Evolutionary conservation across 2,329 filamentous ascomycete genomes (phyloP).

Genomic region (Botrytis aclada): DNA sequence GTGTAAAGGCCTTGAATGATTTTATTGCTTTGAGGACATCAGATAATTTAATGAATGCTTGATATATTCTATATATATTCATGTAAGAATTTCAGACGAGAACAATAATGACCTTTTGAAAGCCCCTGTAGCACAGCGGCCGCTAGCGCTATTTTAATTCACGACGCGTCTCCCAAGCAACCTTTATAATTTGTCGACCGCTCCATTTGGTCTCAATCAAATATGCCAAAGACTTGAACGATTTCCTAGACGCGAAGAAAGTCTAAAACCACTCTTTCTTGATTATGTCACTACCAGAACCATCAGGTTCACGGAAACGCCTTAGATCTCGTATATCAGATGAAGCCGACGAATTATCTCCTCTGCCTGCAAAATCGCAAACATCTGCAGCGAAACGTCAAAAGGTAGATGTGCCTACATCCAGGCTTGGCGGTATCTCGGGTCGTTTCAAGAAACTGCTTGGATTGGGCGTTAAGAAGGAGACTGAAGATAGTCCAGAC

Average conservation of each 20-base stretch:
- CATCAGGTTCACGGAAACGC: slow-evolving; percentile 18
- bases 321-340: slow-evolving; percentile 17
- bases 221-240: slow-evolving; percentile 4
- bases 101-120: not conserved
- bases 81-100: not conserved
- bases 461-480: slow-evolving; percentile 2
- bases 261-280: not conserved
- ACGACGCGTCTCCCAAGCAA: slow-evolving; percentile 17
- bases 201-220: not conserved
- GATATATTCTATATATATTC: not conserved
- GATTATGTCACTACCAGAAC: slow-evolving; percentile 10
- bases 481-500: slow-evolving; percentile 7
- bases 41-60: not conserved
- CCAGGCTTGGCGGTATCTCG: slow-evolving; percentile 1
- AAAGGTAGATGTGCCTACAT: slow-evolving; percentile 13
- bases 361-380: slow-evolving; percentile 15
- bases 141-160: slow-evolving; percentile 9
- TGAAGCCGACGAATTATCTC: slow-evolving; percentile 15
- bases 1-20: not conserved
- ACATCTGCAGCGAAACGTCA: slow-evolving; percentile 16
- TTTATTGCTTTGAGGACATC: not conserved
- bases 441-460: slow-evolving; percentile 12
- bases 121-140: slow-evolving; percentile 1
- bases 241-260: not conserved
- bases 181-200: not conserved